Evolutionary conservation across 106 monocot species (phyloP).

Genomic region (Narthecium ossifragum): DNA sequence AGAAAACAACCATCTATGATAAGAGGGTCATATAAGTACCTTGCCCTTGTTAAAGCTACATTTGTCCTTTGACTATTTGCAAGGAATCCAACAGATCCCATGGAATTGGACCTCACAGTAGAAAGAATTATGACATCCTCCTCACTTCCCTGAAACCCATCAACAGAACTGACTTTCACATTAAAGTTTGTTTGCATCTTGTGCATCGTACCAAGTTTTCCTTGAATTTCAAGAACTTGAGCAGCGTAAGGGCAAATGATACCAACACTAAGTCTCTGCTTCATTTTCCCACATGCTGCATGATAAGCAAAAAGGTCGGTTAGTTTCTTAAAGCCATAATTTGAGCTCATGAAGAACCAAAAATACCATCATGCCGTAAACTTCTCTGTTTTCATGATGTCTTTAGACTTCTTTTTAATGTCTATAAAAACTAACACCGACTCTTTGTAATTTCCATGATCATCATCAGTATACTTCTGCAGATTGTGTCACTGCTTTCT

Average conservation of each 20-base stretch:
- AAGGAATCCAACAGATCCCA: slow-evolving; percentile 19
- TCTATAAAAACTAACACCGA: not conserved
- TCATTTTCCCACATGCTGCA: not conserved
- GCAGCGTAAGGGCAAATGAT: slow-evolving; percentile 21
- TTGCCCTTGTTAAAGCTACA: slow-evolving; percentile 21
- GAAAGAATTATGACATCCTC: slow-evolving; percentile 27
- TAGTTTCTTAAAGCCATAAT: too few species aligned
- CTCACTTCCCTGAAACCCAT: slow-evolving; percentile 28
- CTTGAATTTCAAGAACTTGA: slow-evolving; percentile 16
- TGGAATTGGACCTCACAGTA: slow-evolving; percentile 17
- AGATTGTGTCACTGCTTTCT: too few species aligned
- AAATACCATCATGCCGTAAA: too few species aligned
- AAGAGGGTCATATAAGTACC: not conserved
- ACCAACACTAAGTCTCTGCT: slow-evolving; percentile 10
- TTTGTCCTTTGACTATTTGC: slow-evolving; percentile 15
- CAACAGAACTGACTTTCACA: slow-evolving; percentile 16
- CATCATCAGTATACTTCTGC: too few species aligned
- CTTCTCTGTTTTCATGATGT: too few species aligned
- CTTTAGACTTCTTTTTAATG: too few species aligned
- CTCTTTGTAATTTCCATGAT: too few species aligned
- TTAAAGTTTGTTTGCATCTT: not conserved
- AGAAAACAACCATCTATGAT: not conserved
- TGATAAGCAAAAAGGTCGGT: not conserved
- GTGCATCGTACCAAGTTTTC: slow-evolving; percentile 6
- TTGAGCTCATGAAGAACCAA: too few species aligned